Conservation (phyloP, 257 asterid species). For the Solanum chilense region DNA sequence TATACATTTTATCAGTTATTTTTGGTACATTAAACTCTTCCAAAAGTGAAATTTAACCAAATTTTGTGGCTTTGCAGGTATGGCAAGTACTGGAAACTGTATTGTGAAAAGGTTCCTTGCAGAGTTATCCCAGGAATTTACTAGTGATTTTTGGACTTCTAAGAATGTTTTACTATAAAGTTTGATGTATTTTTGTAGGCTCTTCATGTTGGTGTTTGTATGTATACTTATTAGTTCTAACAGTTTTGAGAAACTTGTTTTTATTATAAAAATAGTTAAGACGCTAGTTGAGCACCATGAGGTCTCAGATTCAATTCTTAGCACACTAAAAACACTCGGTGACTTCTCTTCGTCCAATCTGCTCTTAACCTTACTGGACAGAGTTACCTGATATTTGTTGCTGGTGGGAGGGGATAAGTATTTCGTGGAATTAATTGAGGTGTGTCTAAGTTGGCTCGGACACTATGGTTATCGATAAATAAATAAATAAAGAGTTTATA, state of each 20-base stretch:
- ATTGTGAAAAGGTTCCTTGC: constrained; percentile 82
- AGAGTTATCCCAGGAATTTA: constrained; percentile 68
- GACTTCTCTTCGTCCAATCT: neutral
- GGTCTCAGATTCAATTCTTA: neutral
- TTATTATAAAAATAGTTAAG: neutral
- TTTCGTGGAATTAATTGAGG: neutral
- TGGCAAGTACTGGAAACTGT: constrained; percentile 83
- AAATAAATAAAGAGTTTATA: neutral
- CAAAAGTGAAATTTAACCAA: neutral
- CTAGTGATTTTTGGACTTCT: constrained; percentile 15
- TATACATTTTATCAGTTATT: neutral
- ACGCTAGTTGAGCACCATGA: neutral
- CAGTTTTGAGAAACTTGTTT: neutral
- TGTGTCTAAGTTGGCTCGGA: neutral
- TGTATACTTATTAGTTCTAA: neutral
- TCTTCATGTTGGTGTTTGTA: neutral
- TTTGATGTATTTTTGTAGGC: neutral
- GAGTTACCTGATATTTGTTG: neutral
- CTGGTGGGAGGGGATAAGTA: neutral
- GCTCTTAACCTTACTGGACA: neutral
- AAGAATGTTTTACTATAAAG: neutral
- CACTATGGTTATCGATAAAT: rapidly evolving
- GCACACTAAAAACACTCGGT: neutral
- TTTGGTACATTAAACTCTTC: neutral
- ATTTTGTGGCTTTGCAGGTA: constrained; percentile 41